Conservation (phyloP, 768 basidiomycete species). For the Pulveroboletus frians region DNA sequence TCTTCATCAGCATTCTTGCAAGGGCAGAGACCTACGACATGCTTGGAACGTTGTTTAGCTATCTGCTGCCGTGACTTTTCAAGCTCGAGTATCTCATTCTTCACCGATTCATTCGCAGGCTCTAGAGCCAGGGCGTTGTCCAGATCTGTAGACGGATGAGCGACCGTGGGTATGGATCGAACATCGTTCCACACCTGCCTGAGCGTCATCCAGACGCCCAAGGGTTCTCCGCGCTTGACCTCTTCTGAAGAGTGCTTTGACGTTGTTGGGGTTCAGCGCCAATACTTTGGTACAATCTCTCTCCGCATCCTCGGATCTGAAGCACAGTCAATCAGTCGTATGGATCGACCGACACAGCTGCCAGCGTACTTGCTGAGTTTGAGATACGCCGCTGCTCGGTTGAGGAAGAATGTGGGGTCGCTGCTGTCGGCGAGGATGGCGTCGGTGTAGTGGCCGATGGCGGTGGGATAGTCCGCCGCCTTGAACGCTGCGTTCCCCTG, state of each 20-base stretch:
- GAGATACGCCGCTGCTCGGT: slow-evolving; percentile 88
- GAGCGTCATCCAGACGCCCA: slow-evolving; percentile 52
- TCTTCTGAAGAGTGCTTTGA: slow-evolving; percentile 77
- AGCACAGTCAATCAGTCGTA: slow-evolving; percentile 1
- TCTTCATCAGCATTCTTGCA: not conserved
- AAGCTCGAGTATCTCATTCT: slow-evolving; percentile 56
- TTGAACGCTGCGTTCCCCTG: slow-evolving; percentile 91
- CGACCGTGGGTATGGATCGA: not conserved
- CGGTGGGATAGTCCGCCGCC: slow-evolving; percentile 65
- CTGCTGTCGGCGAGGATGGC: slow-evolving; percentile 67
- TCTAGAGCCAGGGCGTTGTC: slow-evolving; percentile 53
- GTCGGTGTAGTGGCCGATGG: slow-evolving; percentile 81
- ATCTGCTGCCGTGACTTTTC: slow-evolving; percentile 30
- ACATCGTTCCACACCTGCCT: slow-evolving; percentile 40
- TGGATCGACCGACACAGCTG: not conserved
- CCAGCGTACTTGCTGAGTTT: slow-evolving; percentile 81
- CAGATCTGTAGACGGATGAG: slow-evolving; percentile 47
- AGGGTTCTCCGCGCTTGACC: slow-evolving; percentile 64
- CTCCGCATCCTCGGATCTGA: slow-evolving; percentile 73
- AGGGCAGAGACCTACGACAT: slow-evolving; percentile 9
- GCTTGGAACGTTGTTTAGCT: slow-evolving; percentile 35
- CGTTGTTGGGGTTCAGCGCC: slow-evolving; percentile 49
- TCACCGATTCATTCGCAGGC: slow-evolving; percentile 57
- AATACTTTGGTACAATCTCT: slow-evolving; percentile 72
- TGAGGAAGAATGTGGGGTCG: slow-evolving; percentile 78